Evolutionary conservation across 2,329 filamentous ascomycete genomes (phyloP).

Genomic region (Aotearoamyces nothofagi): DNA sequence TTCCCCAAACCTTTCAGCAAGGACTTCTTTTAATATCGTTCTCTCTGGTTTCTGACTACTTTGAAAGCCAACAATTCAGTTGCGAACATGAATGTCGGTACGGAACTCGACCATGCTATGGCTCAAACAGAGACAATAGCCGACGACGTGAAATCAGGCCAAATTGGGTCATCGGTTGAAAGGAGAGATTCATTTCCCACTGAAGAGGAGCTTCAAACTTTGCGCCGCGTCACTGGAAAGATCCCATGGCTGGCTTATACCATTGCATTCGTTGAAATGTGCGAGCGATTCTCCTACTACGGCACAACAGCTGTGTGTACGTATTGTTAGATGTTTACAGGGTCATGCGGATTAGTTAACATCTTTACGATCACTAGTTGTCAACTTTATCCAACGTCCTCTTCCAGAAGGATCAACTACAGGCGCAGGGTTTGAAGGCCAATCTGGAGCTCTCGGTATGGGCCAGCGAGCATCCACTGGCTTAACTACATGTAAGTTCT

Average conservation of each 20-base stretch:
- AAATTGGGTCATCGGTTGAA: too few species aligned
- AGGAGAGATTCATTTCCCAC: too few species aligned
- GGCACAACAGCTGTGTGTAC: slow-evolving; percentile 44
- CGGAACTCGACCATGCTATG: too few species aligned
- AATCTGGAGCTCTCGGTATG: slow-evolving; percentile 26
- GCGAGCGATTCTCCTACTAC: slow-evolving; percentile 50
- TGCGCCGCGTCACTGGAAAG: slow-evolving; percentile 15
- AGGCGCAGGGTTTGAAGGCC: slow-evolving; percentile 23
- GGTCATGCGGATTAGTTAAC: slow-evolving; percentile 1
- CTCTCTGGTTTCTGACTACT: too few species aligned
- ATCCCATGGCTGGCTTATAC: slow-evolving; percentile 22
- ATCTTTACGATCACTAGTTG: slow-evolving; percentile 21
- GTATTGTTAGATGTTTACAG: slow-evolving; percentile 13
- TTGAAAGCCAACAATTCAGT: too few species aligned
- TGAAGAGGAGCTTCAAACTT: background rate
- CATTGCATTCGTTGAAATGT: slow-evolving; percentile 47
- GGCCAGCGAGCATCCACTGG: slow-evolving; percentile 32
- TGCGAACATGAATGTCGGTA: too few species aligned
- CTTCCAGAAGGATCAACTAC: slow-evolving; percentile 26
- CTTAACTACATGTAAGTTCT: slow-evolving; percentile 28
- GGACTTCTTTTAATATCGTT: too few species aligned
- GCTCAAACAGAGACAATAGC: too few species aligned
- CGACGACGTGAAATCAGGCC: too few species aligned
- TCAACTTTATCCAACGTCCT: slow-evolving; percentile 32
- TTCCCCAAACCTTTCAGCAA: too few species aligned